Evolutionary conservation across 2,329 filamentous ascomycete species (phyloP).

Genomic region (Penicillium concentricum): DNA sequence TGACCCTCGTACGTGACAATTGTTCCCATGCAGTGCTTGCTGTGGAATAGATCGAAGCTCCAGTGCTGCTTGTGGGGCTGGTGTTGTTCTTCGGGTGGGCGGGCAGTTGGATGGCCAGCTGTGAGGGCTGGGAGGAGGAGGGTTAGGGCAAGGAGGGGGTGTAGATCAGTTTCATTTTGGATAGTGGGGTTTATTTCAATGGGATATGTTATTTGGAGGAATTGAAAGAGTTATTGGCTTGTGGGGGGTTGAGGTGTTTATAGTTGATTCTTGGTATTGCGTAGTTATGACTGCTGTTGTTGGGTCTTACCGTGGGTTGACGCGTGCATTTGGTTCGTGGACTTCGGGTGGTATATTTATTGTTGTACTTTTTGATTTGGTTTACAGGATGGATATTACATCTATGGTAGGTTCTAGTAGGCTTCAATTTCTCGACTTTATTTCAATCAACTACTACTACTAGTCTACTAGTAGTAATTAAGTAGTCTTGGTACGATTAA

Average conservation of each 20-base stretch:
- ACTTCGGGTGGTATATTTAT: no score
- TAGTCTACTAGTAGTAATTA: no score
- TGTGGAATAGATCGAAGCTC: slow-evolving; percentile 12
- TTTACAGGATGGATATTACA: not conserved
- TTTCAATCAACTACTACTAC: not conserved
- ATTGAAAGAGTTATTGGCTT: no score
- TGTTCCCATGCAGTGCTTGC: slow-evolving; percentile 3
- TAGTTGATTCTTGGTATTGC: not conserved
- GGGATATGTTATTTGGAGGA: not conserved
- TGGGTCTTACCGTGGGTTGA: not conserved
- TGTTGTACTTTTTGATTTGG: not conserved
- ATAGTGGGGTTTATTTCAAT: not conserved
- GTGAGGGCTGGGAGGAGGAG: not conserved
- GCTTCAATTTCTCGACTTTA: not conserved
- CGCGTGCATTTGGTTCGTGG: not conserved
- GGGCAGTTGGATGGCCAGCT: no score
- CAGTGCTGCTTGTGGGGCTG: not conserved
- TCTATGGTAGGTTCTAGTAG: not conserved
- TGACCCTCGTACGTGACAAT: not conserved
- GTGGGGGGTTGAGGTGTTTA: not conserved
- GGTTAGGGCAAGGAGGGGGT: not conserved
- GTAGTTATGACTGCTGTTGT: slow-evolving; percentile 3
- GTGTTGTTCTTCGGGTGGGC: not conserved
- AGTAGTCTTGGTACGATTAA: not conserved
- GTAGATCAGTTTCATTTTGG: not conserved